Percentiles rank a stretch among this genome's conserved stretches.
phyloP scores from a whole-genome alignment of 257 asterid species.

The Salvia splendens region DNA sequence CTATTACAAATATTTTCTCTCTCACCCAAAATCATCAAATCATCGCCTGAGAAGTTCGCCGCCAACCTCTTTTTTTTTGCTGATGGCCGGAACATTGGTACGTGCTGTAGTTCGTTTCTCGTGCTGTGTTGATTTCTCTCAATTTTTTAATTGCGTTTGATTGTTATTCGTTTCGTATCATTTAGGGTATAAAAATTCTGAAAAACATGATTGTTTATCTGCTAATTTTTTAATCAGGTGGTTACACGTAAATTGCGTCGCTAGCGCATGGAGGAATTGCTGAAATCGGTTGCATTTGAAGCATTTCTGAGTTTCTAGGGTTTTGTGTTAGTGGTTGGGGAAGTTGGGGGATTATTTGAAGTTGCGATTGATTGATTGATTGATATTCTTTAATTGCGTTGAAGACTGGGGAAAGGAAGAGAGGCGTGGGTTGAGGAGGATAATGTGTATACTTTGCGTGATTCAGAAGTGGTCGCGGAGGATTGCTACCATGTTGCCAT shows the following conservation, averaged over 20 bases:
- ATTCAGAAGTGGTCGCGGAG: conserved; percentile 96
- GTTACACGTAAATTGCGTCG: conserved; percentile 45
- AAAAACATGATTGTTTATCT: conserved; percentile 23
- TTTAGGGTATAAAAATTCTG: conserved; percentile 41
- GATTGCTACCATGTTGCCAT: conserved; percentile 98
- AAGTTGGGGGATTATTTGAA: conserved; percentile 30
- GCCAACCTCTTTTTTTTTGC: conserved; percentile 30
- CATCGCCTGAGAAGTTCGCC: conserved; percentile 35
- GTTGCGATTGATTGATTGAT: conserved; percentile 29
- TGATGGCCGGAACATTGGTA: conserved; percentile 41
- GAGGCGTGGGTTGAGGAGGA: conserved; percentile 63
- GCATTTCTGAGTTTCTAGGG: conserved; percentile 43
- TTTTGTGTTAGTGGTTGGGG: conserved; percentile 36
- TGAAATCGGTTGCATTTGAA: conserved; percentile 43
- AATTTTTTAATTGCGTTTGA: conserved; percentile 3
- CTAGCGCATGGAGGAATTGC: conserved; percentile 67
- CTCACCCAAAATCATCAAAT: conserved; percentile 30
- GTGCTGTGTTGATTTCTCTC: conserved; percentile 8
- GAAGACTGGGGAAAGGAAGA: conserved; percentile 43
- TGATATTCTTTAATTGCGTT: conserved; percentile 30
- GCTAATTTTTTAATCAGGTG: conserved; percentile 42
- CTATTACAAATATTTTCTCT: conserved; percentile 33
- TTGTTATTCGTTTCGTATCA: conserved; percentile 64
- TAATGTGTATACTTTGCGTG: conserved; percentile 98
- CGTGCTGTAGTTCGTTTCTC: conserved; percentile 20